A percentile compares a stretch with the other conserved stretches of the same genome.
phyloP scores from a whole-genome alignment of 2,329 filamentous ascomycete species.

The Arthrobotrys musiformis region DNA sequence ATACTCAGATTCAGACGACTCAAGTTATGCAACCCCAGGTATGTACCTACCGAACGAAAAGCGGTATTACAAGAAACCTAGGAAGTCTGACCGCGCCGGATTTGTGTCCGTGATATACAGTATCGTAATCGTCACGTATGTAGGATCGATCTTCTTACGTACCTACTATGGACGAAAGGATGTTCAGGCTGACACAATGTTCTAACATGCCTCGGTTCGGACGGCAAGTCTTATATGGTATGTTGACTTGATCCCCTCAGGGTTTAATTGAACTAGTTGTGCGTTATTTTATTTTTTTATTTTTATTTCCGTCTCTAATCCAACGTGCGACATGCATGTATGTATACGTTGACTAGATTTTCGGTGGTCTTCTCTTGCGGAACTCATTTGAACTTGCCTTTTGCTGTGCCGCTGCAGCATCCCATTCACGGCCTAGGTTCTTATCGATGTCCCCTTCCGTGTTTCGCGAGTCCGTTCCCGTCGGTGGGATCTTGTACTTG shows the following conservation, averaged over 20 bases:
- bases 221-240: conserved; percentile 50
- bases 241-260: background rate
- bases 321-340: too few species aligned
- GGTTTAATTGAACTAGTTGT: background rate
- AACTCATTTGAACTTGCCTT: conserved; percentile 81
- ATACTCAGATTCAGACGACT: conserved; percentile 72
- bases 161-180: background rate
- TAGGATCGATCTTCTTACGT: background rate
- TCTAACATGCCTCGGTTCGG: background rate
- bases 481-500: conserved; percentile 79
- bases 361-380: conserved; percentile 78
- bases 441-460: conserved; percentile 78
- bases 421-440: conserved; percentile 76
- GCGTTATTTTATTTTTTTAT: background rate
- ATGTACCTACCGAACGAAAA: conserved; percentile 67
- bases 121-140: conserved; percentile 58
- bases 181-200: conserved; percentile 2
- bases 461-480: conserved; percentile 79
- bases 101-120: conserved; percentile 29
- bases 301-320: background rate
- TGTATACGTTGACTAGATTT: conserved; percentile 80
- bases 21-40: conserved; percentile 81
- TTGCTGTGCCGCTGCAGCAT: conserved; percentile 77
- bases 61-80: background rate
- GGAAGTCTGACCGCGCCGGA: background rate